phyloP scores from a whole-genome alignment of 345 rosid genomes.

The Isatis tinctoria region DNA sequence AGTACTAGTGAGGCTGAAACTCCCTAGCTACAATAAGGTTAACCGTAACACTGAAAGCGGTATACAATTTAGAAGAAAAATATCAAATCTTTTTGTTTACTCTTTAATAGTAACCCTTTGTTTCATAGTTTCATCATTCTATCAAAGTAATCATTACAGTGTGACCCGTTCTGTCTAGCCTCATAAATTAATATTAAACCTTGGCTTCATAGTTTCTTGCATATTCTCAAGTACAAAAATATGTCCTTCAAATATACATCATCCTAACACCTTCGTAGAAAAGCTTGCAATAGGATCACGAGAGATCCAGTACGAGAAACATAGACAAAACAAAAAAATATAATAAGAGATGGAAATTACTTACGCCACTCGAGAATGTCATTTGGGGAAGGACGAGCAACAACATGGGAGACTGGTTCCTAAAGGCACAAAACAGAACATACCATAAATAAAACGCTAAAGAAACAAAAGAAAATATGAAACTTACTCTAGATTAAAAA shows the following conservation, averaged over 20 bases:
- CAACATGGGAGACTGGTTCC: constrained; percentile 94
- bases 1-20: background rate
- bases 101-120: background rate
- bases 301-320: background rate
- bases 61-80: too few species aligned
- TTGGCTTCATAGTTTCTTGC: background rate
- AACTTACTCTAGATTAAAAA: background rate
- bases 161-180: background rate
- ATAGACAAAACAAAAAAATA: background rate
- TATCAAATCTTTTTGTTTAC: background rate
- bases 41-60: background rate
- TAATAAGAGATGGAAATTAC: constrained; percentile 25
- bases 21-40: constrained; percentile 1
- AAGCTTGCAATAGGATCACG: background rate
- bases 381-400: constrained; percentile 89
- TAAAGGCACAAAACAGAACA: constrained; percentile 37
- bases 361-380: constrained; percentile 99
- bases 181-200: background rate
- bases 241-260: constrained; percentile 6
- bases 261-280: background rate
- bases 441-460: background rate
- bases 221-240: background rate
- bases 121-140: background rate
- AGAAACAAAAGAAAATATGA: background rate
- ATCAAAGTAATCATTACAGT: background rate